Evolutionary conservation across 1,284 basidiomycete genomes (phyloP).

Genomic region (Fomitopsis betulina): DNA sequence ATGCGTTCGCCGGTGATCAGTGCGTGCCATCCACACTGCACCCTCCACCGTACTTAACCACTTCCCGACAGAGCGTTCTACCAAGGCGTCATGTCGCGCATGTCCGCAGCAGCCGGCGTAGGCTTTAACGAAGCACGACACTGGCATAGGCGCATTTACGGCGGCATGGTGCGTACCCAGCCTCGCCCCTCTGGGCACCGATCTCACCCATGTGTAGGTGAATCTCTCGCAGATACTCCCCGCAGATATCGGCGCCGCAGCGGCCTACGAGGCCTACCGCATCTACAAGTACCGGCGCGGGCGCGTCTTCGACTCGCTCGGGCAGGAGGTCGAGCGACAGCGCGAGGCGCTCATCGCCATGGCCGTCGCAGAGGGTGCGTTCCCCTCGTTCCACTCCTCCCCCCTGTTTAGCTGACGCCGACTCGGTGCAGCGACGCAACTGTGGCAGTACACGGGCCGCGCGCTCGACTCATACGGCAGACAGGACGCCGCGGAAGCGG

Average conservation of each 20-base stretch:
- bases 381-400: neutral
- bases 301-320: constrained; percentile 45
- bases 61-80: constrained; percentile 31
- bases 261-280: constrained; percentile 63
- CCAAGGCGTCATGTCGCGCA: constrained; percentile 48
- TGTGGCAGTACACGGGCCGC: constrained; percentile 13
- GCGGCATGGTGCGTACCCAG: constrained; percentile 39
- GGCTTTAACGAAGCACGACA: constrained; percentile 49
- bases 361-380: constrained; percentile 57
- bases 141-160: constrained; percentile 58
- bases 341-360: constrained; percentile 58
- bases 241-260: constrained; percentile 59
- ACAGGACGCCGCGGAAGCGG: constrained; percentile 8
- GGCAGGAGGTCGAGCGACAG: constrained; percentile 49
- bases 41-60: neutral
- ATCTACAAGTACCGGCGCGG: constrained; percentile 50
- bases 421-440: constrained; percentile 7
- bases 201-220: constrained; percentile 27
- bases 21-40: constrained; percentile 18
- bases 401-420: neutral
- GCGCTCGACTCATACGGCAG: constrained; percentile 8
- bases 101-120: constrained; percentile 36
- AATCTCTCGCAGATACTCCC: constrained; percentile 37
- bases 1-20: constrained; percentile 50
- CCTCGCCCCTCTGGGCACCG: neutral